A percentile compares a stretch with the other conserved stretches of the same genome.
These are phyloP conservation scores for Didymella glomerata DNA, from an alignment of 2,329 filamentous ascomycete species.

Conservation along the genomic window DNA sequence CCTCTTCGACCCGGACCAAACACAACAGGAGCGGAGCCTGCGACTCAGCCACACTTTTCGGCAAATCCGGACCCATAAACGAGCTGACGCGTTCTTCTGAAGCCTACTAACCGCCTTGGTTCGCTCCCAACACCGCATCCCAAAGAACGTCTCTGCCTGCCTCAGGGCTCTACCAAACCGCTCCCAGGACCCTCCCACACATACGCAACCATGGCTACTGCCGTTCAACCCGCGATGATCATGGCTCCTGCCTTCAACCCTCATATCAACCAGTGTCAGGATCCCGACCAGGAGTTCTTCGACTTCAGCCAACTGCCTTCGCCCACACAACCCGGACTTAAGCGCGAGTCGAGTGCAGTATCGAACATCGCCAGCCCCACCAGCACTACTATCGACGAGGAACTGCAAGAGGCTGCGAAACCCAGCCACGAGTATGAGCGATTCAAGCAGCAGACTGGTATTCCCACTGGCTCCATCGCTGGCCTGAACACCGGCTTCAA, in stretches of 20 bases:
- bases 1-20: not conserved
- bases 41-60: conserved; percentile 44
- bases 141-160: conserved; percentile 39
- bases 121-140: conserved; percentile 32
- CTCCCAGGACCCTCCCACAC: conserved; percentile 24
- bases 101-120: conserved; percentile 44
- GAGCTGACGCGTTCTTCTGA: conserved; percentile 49
- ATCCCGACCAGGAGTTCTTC: conserved; percentile 54
- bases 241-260: conserved; percentile 48
- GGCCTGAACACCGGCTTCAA: conserved; percentile 71
- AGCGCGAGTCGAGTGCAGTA: conserved; percentile 61
- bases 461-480: conserved; percentile 84
- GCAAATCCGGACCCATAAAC: conserved; percentile 43
- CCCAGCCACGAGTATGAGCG: conserved; percentile 95
- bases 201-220: conserved; percentile 45
- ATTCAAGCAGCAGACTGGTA: conserved; percentile 94
- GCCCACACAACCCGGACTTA: conserved; percentile 64
- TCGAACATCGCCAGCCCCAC: conserved; percentile 64
- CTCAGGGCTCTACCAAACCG: conserved; percentile 31
- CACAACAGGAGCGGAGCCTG: not conserved
- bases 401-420: conserved; percentile 71
- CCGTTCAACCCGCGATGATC: conserved; percentile 47
- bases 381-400: conserved; percentile 59
- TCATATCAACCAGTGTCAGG: conserved; percentile 49
- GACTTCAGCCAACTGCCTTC: conserved; percentile 69